Evolutionary conservation across 768 basidiomycete species (phyloP).

Genomic region (Mycena crocata): DNA sequence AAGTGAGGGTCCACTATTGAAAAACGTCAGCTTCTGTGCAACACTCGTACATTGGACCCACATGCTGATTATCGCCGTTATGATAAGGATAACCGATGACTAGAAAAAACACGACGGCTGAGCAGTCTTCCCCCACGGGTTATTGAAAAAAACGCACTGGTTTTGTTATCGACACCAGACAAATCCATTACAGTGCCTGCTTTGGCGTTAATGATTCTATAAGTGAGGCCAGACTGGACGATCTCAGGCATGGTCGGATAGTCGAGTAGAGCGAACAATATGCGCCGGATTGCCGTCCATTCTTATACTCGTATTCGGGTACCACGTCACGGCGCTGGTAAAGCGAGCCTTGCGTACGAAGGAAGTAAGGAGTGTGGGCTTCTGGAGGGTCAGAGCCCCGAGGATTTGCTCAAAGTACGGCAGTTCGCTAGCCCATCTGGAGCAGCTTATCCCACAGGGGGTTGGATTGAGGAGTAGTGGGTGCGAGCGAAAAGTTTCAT

Average conservation of each 20-base stretch:
- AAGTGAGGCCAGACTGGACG: conserved; percentile 52
- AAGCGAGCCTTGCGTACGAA: background rate
- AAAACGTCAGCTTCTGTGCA: background rate
- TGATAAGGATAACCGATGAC: conserved; percentile 63
- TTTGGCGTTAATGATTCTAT: conserved; percentile 63
- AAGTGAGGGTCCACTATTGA: conserved; percentile 66
- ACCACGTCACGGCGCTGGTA: conserved; percentile 2
- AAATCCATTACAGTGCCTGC: conserved; percentile 65
- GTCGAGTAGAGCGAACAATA: background rate
- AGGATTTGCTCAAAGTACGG: background rate
- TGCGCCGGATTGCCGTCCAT: background rate
- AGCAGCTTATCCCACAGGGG: background rate
- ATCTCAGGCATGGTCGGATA: conserved; percentile 30
- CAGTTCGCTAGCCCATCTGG: background rate
- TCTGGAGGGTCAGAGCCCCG: background rate
- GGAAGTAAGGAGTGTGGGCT: background rate
- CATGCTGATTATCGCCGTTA: conserved; percentile 61
- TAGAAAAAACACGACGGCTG: conserved; percentile 35
- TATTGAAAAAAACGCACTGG: conserved; percentile 48
- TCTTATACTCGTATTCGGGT: conserved; percentile 9
- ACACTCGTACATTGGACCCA: conserved; percentile 33
- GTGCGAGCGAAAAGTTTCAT: background rate
- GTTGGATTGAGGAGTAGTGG: too few species aligned
- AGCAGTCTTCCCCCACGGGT: background rate
- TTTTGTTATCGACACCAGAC: conserved; percentile 61